phyloP scores from a whole-genome alignment of 257 asterid species.

The Pogostemon cablin region DNA sequence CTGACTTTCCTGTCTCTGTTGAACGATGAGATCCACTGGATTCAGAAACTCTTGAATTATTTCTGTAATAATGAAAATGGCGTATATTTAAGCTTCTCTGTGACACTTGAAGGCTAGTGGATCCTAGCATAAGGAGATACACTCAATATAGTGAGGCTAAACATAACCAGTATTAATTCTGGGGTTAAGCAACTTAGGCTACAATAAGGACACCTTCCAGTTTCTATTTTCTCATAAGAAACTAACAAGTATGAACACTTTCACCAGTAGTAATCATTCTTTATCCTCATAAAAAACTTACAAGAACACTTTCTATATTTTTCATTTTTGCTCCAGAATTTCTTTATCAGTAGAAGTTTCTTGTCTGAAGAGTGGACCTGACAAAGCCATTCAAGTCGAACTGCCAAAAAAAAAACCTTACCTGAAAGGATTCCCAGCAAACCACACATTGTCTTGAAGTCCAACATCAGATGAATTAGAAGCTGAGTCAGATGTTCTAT shows the following conservation, averaged over 20 bases:
- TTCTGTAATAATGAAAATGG: constrained; percentile 53
- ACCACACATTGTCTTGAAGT: constrained; percentile 52
- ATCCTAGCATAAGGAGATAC: constrained; percentile 10
- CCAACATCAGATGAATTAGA: constrained; percentile 60
- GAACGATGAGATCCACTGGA: constrained; percentile 42
- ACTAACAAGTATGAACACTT: background rate
- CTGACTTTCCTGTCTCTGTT: constrained; percentile 42
- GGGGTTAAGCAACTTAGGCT: constrained; percentile 13
- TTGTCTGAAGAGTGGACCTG: background rate
- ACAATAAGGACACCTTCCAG: background rate
- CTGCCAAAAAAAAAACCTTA: constrained; percentile 35
- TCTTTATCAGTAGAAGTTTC: background rate
- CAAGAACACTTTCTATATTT: background rate
- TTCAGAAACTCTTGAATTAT: constrained; percentile 40
- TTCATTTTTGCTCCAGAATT: background rate
- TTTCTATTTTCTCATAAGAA: background rate
- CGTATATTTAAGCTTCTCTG: constrained; percentile 21
- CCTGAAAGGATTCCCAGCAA: constrained; percentile 60
- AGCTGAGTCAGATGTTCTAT: constrained; percentile 55
- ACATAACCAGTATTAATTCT: constrained; percentile 13
- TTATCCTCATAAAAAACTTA: constrained; percentile 7
- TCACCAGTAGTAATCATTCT: background rate
- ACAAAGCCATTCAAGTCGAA: constrained; percentile 7
- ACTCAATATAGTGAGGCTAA: constrained; percentile 20
- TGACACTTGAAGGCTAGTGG: constrained; percentile 12